Base-by-base conservation (phyloP, 495 filamentous ascomycete genomes). In the Neurospora sp. region DNA sequence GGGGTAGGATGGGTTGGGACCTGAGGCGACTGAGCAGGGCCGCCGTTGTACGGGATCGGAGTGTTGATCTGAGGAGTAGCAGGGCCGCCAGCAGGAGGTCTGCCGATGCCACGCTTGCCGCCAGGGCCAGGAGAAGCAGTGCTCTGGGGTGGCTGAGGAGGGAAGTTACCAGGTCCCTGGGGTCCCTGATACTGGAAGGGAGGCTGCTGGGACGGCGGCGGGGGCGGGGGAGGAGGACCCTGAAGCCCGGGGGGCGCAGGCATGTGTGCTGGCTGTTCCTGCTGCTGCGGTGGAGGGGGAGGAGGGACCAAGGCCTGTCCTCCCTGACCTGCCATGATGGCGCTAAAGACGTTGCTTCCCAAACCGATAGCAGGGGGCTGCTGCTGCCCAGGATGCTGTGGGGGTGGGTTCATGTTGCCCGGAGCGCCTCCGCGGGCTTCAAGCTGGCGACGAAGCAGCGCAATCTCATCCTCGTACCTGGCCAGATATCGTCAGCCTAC, bases 401-500 rank as follows among this genome's bases (percentile, higher is more conserved):
- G 86, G 17, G 86, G 83, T 73, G 90, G 86, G 73, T 89, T 81
- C 90, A 93, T 79, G 85, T 87, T 71, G 80, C 84, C 79, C 84
- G 89, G 84, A 79, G 89, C 82, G 27, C 92, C 92, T 35, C 53
- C 94, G 75, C 94, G 92, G 74, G 27, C 88, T 75, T 98, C 94
- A 45, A 99, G 89, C 80, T 99, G 96, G 72, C 92, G 92, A 77
- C 90, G 92, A 79, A 99, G 86, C 74, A 92, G 87, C 74, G 86
- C 82, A 73, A 99, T 91, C 75, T 99, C 95, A 41, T 96, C 92
- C 75, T 99, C 96, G 80, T 98, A 98, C 76, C 96, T 98, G 76
- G 3, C 41, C 22, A 69, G 35, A 27, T 7, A 40, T 20, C 39
- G 75, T 78, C 68, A 75, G 71, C 69, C 16, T 41, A 35, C 22